These are phyloP conservation scores for Nannochloris sp. DNA, from an alignment of 139 green algal genomes.

Conservation along the genomic window DNA sequence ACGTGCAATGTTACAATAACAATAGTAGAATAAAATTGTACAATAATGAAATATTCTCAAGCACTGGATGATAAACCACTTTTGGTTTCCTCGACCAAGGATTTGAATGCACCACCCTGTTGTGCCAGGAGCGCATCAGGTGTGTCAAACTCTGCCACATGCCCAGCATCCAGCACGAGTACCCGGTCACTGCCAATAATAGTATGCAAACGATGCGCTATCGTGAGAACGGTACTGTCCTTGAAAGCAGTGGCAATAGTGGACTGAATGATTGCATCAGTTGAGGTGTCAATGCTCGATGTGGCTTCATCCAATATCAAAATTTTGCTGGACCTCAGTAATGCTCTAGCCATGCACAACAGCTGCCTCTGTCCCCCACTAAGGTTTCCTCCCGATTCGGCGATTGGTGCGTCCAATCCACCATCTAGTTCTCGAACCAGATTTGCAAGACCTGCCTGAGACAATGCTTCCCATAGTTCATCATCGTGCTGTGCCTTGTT, in stretches of 20 bases:
- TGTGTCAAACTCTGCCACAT: constrained; percentile 11
- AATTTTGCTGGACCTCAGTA: constrained; percentile 50
- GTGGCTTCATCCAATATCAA: constrained; percentile 91
- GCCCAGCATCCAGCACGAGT: constrained; percentile 27
- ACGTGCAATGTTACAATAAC: no score
- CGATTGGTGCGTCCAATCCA: constrained; percentile 46
- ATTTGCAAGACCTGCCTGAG: constrained; percentile 23
- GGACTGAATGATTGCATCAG: constrained; percentile 28
- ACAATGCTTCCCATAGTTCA: constrained; percentile 33
- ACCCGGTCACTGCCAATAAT: constrained; percentile 25
- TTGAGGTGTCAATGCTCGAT: constrained; percentile 27
- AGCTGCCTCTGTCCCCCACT: constrained; percentile 86
- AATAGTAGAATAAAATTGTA: no score
- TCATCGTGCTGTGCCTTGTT: constrained; percentile 30
- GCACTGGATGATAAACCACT: background rate
- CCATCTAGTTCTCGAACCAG: constrained; percentile 15
- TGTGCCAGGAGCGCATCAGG: constrained; percentile 1
- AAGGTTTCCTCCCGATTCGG: constrained; percentile 83
- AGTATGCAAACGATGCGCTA: constrained; percentile 46
- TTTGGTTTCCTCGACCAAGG: constrained; percentile 10
- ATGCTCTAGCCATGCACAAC: constrained; percentile 77
- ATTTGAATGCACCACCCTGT: constrained; percentile 2
- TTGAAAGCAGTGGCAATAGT: constrained; percentile 41
- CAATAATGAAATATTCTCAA: no score
- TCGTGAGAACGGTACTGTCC: constrained; percentile 53